Base-by-base conservation (phyloP, 148 eudicot species). In the Fagopyrum esculentum region DNA sequence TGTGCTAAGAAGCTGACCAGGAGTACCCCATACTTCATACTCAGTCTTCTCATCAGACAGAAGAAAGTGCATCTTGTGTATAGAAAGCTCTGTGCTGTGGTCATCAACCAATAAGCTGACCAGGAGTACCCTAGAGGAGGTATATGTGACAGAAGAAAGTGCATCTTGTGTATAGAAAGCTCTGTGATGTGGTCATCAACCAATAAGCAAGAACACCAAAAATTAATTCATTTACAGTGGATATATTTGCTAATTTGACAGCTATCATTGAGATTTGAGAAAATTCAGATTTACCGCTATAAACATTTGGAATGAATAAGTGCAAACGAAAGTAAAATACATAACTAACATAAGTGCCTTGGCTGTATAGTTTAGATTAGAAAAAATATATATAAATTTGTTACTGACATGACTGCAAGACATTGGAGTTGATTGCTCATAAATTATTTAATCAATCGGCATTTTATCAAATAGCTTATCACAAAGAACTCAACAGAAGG, bases 101-200 rank as follows among this genome's bases (percentile, higher is more conserved):
- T n/a, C n/a, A n/a, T n/a, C n/a, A n/a, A n/a, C n/a, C n/a, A n/a
- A n/a, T n/a, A n/a, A n/a, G n/a, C n/a, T n/a, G n/a, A n/a, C n/a
- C n/a, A n/a, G n/a, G n/a, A n/a, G n/a, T n/a, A n/a, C n/a, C 86
- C 87, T 2, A 85, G 80, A 78, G 88, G 81, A 59, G 93, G 98
- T 74, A 91, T 87, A 66, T 74, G 85, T 54, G 88, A 86, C 63
- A 94, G 77, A 40, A 94, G 81, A 73, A 75, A 80, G 69, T 87
- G 78, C 68, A 90, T 81, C 86, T 90, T 91, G 55, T 74, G 81
- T 52, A 86, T 76, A 11, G 90, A 82, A 51, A 83, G 78, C 76
- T 87, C 87, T 69, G 86, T 51, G 76, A 97, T 94, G 90, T 79
- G 29, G 13, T 22, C 72, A 75, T 45, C 26, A 74, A 73, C 19